Evolutionary conservation across 1,139 yeast genomes (phyloP), one percentile per base, ranked within the genome.

Genomic region (Yamadazyma atlantica): DNA sequence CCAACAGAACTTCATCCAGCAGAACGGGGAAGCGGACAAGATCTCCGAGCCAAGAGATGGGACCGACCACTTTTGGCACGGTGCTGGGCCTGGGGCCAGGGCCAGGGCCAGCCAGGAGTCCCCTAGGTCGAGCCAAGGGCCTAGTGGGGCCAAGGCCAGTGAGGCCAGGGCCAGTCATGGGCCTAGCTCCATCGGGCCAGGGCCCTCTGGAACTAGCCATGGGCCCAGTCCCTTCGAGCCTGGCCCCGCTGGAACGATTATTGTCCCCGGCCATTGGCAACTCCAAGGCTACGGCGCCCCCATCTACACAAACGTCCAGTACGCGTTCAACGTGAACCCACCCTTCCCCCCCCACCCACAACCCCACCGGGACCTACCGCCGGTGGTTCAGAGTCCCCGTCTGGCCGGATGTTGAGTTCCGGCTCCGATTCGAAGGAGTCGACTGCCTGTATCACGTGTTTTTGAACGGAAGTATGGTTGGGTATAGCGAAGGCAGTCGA

Each of bases 261-360:
- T 37, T 1, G 69, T 64, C 12, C 68, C 69, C 2, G 65, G 66
- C 8, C 62, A 60, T 39, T 63, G 68, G 66, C 67, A 64, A 44
- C 42, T 62, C 14, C 64, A 62, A 41, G 66, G 66, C 4, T 53
- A 42, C 35, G 66, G 64, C 11, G 39, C 42, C 2, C 69, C 69
- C 2, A 55, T 49, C 22, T 63, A 63, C 39, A 62, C 67, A 13
- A 63, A 63, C 40, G 49, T 52, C 32, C 46, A 48, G 14, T 63
- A 48, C 38, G 66, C 66, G 3, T 52, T 64, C 43, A 60, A 63
- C 5, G 53, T 54, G 28, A 55, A 62, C 38, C 66, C 66, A 1
- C 69, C n/a, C 69, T 5, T 47, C 45, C 39, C 62, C 62, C 8
- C 63, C 66, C 1, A 41, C 57, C 10, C 41, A 49, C 14, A 63